Conservation (phyloP, 495 filamentous ascomycete genomes). For the Penicillium cinerascens region DNA sequence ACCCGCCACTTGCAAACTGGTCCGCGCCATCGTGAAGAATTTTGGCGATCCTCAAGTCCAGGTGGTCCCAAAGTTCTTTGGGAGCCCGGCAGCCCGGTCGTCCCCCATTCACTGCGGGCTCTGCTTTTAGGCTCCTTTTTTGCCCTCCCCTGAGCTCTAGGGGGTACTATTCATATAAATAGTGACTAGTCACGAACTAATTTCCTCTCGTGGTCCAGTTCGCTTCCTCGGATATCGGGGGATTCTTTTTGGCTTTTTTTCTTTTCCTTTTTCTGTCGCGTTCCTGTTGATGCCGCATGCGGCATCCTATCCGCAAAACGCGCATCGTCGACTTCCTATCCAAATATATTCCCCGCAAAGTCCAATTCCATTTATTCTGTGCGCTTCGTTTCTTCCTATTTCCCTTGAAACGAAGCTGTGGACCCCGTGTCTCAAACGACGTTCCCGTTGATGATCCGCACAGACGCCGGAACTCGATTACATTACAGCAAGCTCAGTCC, state of each 20-base stretch:
- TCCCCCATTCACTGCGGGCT: not conserved
- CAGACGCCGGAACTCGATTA: not conserved
- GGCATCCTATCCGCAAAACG: constrained; percentile 14
- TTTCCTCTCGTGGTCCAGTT: not conserved
- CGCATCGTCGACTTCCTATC: constrained; percentile 15
- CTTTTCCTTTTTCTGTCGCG: constrained; percentile 14
- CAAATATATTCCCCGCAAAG: constrained; percentile 9
- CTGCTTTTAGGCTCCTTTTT: not conserved
- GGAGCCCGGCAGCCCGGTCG: not conserved
- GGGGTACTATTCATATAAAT: constrained; percentile 3
- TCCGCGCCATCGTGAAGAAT: constrained; percentile 8
- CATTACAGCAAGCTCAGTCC: not conserved
- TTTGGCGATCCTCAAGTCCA: not conserved
- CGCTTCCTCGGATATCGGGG: not conserved
- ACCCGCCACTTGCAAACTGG: constrained; percentile 42
- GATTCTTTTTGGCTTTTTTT: constrained; percentile 2
- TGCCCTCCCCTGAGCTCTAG: not conserved
- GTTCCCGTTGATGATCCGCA: not conserved
- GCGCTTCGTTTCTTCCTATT: not conserved
- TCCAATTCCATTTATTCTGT: not conserved
- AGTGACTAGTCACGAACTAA: not conserved
- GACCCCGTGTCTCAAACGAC: not conserved
- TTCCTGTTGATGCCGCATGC: constrained; percentile 24
- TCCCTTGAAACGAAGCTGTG: not conserved
- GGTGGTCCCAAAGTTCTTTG: not conserved